Conservation (phyloP, 768 basidiomycete genomes). For the Lepiota venenata region DNA sequence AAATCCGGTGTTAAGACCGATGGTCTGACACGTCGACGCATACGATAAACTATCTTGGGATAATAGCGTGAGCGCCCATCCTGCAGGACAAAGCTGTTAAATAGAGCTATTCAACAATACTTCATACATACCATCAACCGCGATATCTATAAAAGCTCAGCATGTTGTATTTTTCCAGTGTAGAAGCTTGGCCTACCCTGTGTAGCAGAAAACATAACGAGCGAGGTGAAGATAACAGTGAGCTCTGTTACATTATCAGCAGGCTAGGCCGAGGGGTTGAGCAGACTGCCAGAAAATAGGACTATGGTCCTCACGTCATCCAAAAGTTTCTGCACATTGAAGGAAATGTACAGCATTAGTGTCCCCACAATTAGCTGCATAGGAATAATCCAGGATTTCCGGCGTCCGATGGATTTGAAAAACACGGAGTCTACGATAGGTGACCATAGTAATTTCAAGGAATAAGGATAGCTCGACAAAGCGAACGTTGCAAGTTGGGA, state of each 20-base stretch:
- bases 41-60: constrained; percentile 94
- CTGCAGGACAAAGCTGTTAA: constrained; percentile 26
- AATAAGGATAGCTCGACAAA: constrained; percentile 91
- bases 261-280: constrained; percentile 51
- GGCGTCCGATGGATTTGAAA: constrained; percentile 76
- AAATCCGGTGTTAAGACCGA: constrained; percentile 93
- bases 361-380: constrained; percentile 90
- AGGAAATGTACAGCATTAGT: constrained; percentile 76
- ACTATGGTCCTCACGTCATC: constrained; percentile 55
- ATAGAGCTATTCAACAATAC: not conserved
- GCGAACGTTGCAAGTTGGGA: constrained; percentile 95
- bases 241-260: constrained; percentile 73
- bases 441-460: constrained; percentile 95
- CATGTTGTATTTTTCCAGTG: not conserved
- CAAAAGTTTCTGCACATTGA: constrained; percentile 72
- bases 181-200: constrained; percentile 59
- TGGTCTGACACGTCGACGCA: constrained; percentile 97
- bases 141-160: constrained; percentile 67
- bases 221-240: constrained; percentile 80
- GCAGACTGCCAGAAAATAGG: constrained; percentile 4
- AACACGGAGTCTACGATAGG: constrained; percentile 95
- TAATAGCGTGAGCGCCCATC: constrained; percentile 80
- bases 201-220: constrained; percentile 95
- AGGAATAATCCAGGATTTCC: constrained; percentile 99
- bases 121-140: constrained; percentile 79